A percentile compares a stretch with the other conserved stretches of the same genome.
These are phyloP conservation scores for Cunninghamia lanceolata DNA, from an alignment of 75 land plant genomes.

Conservation along the genomic window DNA sequence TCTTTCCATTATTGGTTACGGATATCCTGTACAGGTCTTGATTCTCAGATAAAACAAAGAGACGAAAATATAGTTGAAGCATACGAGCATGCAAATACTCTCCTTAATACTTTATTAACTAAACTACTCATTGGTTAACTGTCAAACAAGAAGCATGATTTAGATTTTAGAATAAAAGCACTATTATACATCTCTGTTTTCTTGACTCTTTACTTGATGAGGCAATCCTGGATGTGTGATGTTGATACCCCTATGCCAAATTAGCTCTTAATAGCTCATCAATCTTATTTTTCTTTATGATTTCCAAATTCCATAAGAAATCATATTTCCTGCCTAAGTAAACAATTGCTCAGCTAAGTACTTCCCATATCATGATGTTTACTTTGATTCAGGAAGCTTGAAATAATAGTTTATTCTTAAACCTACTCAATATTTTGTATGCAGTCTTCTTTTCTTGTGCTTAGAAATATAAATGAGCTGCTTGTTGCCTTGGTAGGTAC, in stretches of 20 bases:
- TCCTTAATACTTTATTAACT: not conserved
- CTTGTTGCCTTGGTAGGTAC: not conserved
- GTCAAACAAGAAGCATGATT: not conserved
- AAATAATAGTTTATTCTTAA: not conserved
- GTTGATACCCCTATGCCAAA: not conserved
- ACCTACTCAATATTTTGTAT: not conserved
- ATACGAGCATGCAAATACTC: not conserved
- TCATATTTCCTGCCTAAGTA: not conserved
- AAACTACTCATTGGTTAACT: not conserved
- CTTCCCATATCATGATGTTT: not conserved
- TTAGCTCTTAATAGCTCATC: not conserved
- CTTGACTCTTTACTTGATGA: not conserved
- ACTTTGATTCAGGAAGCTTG: not conserved
- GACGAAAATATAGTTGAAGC: not conserved
- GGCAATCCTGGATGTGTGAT: not conserved
- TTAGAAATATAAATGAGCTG: not conserved
- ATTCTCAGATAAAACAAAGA: not conserved
- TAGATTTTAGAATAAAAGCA: not conserved
- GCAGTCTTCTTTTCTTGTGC: not conserved
- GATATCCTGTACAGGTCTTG: not conserved
- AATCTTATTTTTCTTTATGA: not conserved
- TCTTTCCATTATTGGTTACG: not conserved
- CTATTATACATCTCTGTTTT: not conserved
- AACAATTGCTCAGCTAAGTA: not conserved
- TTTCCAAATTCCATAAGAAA: not conserved